A percentile compares a stretch with the other conserved stretches of the same genome.
Evolutionary conservation across 164 flowering plant genomes (phyloP).

Genomic region (Kingdonia uniflora): DNA sequence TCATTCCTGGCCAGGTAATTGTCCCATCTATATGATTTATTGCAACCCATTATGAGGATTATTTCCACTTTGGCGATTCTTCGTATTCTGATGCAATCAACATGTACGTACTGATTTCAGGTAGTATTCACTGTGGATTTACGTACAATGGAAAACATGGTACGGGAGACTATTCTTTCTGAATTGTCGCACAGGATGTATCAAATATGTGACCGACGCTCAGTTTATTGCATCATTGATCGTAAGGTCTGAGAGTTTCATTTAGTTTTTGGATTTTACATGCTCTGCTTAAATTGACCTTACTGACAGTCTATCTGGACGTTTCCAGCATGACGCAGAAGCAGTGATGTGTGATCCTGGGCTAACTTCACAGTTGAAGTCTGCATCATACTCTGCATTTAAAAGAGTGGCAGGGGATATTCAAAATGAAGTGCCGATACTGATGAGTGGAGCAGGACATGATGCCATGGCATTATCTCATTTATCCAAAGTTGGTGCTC

Average conservation of each 20-base stretch:
- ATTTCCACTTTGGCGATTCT: background rate
- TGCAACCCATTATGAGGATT: background rate
- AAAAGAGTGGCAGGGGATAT: conserved; percentile 50
- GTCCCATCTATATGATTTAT: conserved; percentile 1
- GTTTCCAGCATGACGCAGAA: conserved; percentile 80
- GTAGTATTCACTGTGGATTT: conserved; percentile 86
- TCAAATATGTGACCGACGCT: conserved; percentile 62
- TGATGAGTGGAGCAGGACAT: conserved; percentile 99
- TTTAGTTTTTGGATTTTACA: conserved; percentile 3
- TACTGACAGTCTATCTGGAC: background rate
- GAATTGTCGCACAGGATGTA: conserved; percentile 59
- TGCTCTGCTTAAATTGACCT: conserved; percentile 1
- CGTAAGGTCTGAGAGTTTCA: conserved; percentile 53
- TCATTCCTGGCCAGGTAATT: conserved; percentile 95
- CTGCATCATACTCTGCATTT: conserved; percentile 54
- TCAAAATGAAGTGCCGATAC: conserved; percentile 56
- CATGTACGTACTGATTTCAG: conserved; percentile 27
- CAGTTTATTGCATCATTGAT: conserved; percentile 72
- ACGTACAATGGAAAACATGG: conserved; percentile 75
- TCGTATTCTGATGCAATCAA: background rate
- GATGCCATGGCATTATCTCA: conserved; percentile 99
- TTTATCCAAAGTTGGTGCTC: conserved; percentile 56
- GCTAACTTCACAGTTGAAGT: conserved; percentile 49
- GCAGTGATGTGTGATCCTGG: conserved; percentile 71
- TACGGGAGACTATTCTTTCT: conserved; percentile 69